A percentile compares a stretch with the other conserved stretches of the same genome.
phyloP scores from a whole-genome alignment of 805 yeast genomes.

The Maudiozyma serrabonitensis region DNA sequence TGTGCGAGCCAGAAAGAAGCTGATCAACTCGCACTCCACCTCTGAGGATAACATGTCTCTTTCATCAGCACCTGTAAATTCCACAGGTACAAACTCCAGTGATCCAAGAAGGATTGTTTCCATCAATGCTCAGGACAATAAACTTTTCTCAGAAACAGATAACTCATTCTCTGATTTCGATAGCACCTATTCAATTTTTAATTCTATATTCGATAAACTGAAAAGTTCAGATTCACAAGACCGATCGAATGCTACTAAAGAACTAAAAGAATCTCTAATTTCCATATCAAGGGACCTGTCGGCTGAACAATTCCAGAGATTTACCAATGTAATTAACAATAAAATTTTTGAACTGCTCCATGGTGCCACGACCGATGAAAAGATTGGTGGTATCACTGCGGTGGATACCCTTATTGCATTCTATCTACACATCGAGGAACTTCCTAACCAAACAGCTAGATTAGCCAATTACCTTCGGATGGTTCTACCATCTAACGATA shows the following conservation, averaged over 20 bases:
- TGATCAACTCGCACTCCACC: conserved; percentile 14
- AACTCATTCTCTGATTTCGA: conserved; percentile 19
- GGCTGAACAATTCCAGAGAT: conserved; percentile 69
- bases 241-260: conserved; percentile 49
- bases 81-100: conserved; percentile 5
- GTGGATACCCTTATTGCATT: conserved; percentile 80
- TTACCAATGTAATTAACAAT: conserved; percentile 78
- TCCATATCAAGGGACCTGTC: conserved; percentile 73
- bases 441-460: conserved; percentile 80
- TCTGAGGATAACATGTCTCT: conserved; percentile 19
- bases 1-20: conserved; percentile 15
- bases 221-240: conserved; percentile 30
- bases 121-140: conserved; percentile 11
- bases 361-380: conserved; percentile 58
- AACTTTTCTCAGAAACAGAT: conserved; percentile 14
- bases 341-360: conserved; percentile 78
- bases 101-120: conserved; percentile 12
- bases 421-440: conserved; percentile 73
- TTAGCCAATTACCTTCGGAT: conserved; percentile 81
- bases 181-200: conserved; percentile 25
- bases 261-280: conserved; percentile 58
- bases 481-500: conserved; percentile 71
- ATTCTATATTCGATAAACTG: conserved; percentile 30
- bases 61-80: conserved; percentile 11
- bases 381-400: conserved; percentile 86